Conservation (phyloP, 2,329 filamentous ascomycete genomes). For the Phyllosticta paracitricarpa region DNA sequence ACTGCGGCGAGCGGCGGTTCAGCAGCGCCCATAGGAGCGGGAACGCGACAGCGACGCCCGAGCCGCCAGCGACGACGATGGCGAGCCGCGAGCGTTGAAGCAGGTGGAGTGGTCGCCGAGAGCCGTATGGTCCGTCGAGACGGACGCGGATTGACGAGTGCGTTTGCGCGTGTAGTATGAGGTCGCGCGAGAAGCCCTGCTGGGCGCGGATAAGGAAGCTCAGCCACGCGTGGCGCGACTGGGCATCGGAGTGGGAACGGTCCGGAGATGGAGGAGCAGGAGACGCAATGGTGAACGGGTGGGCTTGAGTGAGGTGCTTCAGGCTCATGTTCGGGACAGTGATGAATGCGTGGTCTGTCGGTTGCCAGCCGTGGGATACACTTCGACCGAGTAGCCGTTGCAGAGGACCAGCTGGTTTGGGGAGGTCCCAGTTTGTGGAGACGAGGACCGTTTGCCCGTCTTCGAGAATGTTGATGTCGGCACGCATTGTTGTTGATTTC, state of each 20-base stretch:
- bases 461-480: conserved; percentile 43
- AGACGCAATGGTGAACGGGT: conserved; percentile 59
- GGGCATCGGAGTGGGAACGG: background rate
- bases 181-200: conserved; percentile 48
- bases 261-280: conserved; percentile 34
- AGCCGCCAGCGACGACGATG: conserved; percentile 52
- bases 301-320: conserved; percentile 47
- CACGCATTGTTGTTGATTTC: conserved; percentile 40
- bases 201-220: conserved; percentile 51
- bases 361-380: conserved; percentile 45
- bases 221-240: conserved; percentile 40
- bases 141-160: conserved; percentile 38
- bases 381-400: conserved; percentile 16
- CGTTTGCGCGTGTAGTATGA: conserved; percentile 42
- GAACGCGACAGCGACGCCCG: conserved; percentile 55
- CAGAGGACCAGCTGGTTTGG: conserved; percentile 10
- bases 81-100: conserved; percentile 40
- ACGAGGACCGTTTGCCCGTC: conserved; percentile 47
- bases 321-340: conserved; percentile 46
- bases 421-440: conserved; percentile 35
- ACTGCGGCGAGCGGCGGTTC: conserved; percentile 13
- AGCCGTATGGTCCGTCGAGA: conserved; percentile 58
- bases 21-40: conserved; percentile 48
- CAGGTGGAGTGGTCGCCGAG: conserved; percentile 44
- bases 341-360: conserved; percentile 55